Percentiles rank a stretch among this genome's conserved stretches.
phyloP scores from a whole-genome alignment of 352 stramenopile genomes.

The Pythium dissimile region DNA sequence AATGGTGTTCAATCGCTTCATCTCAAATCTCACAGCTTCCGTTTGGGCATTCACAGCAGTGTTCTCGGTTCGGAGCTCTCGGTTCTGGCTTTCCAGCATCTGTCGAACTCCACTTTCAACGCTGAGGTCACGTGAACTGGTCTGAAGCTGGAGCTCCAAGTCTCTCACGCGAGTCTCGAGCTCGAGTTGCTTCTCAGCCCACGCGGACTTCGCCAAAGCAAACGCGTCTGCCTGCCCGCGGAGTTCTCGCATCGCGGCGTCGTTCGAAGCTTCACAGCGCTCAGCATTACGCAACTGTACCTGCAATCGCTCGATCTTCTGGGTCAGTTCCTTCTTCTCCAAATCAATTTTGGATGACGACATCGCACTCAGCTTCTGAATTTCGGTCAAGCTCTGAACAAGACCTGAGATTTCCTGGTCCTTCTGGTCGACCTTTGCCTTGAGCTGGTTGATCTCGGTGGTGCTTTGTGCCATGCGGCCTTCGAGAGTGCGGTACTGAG shows the following conservation, averaged over 20 bases:
- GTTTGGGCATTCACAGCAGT: slow-evolving; percentile 79
- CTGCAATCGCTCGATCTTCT: slow-evolving; percentile 62
- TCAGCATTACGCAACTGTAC: slow-evolving; percentile 45
- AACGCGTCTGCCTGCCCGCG: slow-evolving; percentile 39
- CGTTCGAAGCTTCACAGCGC: slow-evolving; percentile 41
- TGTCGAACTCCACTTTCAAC: slow-evolving; percentile 62
- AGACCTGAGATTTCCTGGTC: slow-evolving; percentile 65
- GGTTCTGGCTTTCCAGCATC: slow-evolving; percentile 68
- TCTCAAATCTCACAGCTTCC: slow-evolving; percentile 69
- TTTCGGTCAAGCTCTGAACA: slow-evolving; percentile 67
- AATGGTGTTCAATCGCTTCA: slow-evolving; percentile 43
- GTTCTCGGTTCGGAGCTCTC: slow-evolving; percentile 68
- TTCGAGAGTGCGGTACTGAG: slow-evolving; percentile 54
- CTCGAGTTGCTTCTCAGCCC: slow-evolving; percentile 26
- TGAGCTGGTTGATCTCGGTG: slow-evolving; percentile 45
- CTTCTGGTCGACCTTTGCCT: slow-evolving; percentile 61
- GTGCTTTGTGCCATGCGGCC: slow-evolving; percentile 28
- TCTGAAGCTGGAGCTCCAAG: slow-evolving; percentile 48
- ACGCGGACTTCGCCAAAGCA: slow-evolving; percentile 28
- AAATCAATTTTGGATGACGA: slow-evolving; percentile 59
- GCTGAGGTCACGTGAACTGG: slow-evolving; percentile 46
- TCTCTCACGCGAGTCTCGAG: slow-evolving; percentile 38
- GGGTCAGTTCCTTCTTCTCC: slow-evolving; percentile 62
- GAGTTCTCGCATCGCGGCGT: slow-evolving; percentile 42
- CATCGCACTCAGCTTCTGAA: slow-evolving; percentile 68